Conservation (phyloP, 2,329 filamentous ascomycete species). For the Arthrobotrys conoides region DNA sequence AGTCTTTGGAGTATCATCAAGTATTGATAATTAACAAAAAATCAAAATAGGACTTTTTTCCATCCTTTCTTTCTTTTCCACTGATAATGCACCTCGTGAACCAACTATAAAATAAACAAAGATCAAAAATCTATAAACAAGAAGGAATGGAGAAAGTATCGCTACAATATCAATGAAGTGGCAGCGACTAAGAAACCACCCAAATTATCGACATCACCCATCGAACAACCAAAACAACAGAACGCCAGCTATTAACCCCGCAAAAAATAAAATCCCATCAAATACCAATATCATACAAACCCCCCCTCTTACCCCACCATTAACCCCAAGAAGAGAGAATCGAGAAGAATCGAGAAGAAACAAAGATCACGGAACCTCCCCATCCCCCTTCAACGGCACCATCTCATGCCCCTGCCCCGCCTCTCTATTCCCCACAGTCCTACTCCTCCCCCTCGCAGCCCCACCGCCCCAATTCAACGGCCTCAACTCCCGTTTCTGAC, state of each 20-base stretch:
- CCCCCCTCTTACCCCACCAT: background rate
- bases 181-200: background rate
- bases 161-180: background rate
- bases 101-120: background rate
- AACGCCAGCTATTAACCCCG: constrained; percentile 19
- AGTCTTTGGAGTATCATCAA: constrained; percentile 11
- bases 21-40: background rate
- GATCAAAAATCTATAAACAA: constrained; percentile 34
- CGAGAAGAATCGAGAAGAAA: background rate
- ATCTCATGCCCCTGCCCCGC: constrained; percentile 46
- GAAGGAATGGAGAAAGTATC: background rate
- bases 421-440: constrained; percentile 3
- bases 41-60: background rate
- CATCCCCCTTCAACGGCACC: constrained; percentile 52
- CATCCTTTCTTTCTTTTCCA: too few relatives aligned
- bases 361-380: constrained; percentile 34
- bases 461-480: constrained; percentile 77
- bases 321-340: constrained; percentile 10
- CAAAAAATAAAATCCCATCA: background rate
- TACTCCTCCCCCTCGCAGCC: constrained; percentile 13
- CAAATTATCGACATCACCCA: background rate
- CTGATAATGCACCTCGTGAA: constrained; percentile 9
- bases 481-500: constrained; percentile 87
- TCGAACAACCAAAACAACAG: background rate
- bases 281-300: background rate